Base-by-base conservation (phyloP, 73 alveolate genomes). In the Tetrahymena thermophila region DNA sequence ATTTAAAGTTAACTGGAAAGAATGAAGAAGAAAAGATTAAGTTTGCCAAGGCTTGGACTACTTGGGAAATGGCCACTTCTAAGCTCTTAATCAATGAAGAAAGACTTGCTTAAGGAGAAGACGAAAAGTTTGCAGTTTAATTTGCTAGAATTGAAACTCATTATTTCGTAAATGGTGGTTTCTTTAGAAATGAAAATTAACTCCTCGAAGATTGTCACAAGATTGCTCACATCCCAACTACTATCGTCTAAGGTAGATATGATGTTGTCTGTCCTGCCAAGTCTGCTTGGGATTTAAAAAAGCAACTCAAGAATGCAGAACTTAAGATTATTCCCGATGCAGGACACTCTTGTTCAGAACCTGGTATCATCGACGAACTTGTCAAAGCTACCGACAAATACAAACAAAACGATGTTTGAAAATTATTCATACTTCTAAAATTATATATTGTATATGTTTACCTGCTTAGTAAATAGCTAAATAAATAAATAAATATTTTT, bases 61-160 rank as follows among this genome's bases (percentile, higher is more conserved):
- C 85, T 40, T 94, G 96, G 96, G 96, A 94, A 94, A 94, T 94
- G 96, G 93, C 84, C 9, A 50, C 94, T 9, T 35, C 94, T 94
- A 43, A 94, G 35, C 56, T 94, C 16, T 43, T 44, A 42, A 28
- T 94, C 50, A 34, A 50, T 35, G 19, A 43, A 10, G 96, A 94
- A 44, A 35, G 56, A 40, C 35, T 94, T 55, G 34, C 14, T 5
- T 0, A 25, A n/a, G 56, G 94, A 35, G 96, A 94, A 94, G 94
- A 94, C 21, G 96, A 94, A 25, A 25, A 25, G 37, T 94, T 94
- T 44, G 93, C 55, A 23, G 34, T 85, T 23, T 56, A 40, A 43
- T 94, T 94, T 50, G 96, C 96, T 0, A 94, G 96, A 94, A 94
- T 94, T 11, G 96, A 94, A 94, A 94, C 96, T 35, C 96, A 94